phyloP scores from a whole-genome alignment of 805 yeast species.

The Isabelozyma gotoi region DNA sequence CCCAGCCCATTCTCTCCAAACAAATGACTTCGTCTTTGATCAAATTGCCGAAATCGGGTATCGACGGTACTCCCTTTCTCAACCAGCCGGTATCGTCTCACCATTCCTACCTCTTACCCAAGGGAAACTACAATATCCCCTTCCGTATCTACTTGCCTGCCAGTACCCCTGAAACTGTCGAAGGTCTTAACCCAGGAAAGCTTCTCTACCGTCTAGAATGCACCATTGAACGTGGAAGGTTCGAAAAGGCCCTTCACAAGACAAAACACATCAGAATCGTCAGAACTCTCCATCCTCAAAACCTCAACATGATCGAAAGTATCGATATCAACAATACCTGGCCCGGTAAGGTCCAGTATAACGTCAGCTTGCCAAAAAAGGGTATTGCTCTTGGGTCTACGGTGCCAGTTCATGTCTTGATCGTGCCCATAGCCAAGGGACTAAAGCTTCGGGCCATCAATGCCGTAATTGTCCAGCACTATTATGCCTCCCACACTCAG shows the following conservation, averaged over 20 bases:
- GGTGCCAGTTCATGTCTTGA: constrained; percentile 39
- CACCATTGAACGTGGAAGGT: constrained; percentile 41
- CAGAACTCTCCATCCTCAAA: constrained; percentile 43
- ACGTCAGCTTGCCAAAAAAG: constrained; percentile 41
- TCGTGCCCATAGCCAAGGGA: constrained; percentile 50
- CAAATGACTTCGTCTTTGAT: constrained; percentile 12
- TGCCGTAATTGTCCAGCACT: constrained; percentile 30
- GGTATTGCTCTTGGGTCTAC: constrained; percentile 49
- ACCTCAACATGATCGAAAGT: constrained; percentile 38
- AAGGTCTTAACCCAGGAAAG: constrained; percentile 45
- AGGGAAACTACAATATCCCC: constrained; percentile 54
- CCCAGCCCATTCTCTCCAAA: constrained; percentile 23
- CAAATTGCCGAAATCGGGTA: constrained; percentile 32
- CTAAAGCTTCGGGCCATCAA: constrained; percentile 25
- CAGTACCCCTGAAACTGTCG: constrained; percentile 49
- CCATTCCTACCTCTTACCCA: constrained; percentile 44
- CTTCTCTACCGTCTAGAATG: constrained; percentile 44
- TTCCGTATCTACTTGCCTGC: constrained; percentile 46
- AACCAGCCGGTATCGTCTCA: constrained; percentile 16
- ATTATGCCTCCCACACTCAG: constrained; percentile 29
- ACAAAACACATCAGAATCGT: constrained; percentile 43
- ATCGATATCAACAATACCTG: constrained; percentile 50
- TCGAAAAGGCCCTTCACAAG: constrained; percentile 35
- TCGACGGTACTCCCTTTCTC: constrained; percentile 48
- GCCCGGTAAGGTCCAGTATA: constrained; percentile 54